Conservation (phyloP, 495 filamentous ascomycete species). For the Aspergillus olivimuriae region DNA sequence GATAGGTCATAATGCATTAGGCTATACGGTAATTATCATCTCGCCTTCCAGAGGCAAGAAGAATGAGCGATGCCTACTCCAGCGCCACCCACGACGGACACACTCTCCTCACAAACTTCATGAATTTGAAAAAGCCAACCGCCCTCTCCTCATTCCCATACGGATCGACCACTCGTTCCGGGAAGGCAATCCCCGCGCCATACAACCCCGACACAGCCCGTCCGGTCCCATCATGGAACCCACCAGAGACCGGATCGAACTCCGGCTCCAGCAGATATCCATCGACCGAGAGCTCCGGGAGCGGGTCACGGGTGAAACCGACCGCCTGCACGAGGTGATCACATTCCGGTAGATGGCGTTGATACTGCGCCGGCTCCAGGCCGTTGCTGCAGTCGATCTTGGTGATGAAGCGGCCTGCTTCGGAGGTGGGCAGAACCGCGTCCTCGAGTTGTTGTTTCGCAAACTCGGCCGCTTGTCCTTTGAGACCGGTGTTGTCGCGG, state of each 20-base stretch:
- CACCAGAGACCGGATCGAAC: slow-evolving; percentile 45
- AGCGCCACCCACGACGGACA: slow-evolving; percentile 35
- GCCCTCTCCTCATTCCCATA: slow-evolving; percentile 54
- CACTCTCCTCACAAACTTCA: slow-evolving; percentile 52
- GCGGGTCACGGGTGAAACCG: slow-evolving; percentile 43
- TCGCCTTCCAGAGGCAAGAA: not conserved
- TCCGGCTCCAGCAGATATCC: slow-evolving; percentile 27
- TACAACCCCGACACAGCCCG: slow-evolving; percentile 42
- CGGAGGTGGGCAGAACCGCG: slow-evolving; percentile 35
- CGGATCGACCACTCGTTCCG: slow-evolving; percentile 53
- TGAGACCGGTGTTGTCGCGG: slow-evolving; percentile 58
- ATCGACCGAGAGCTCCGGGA: slow-evolving; percentile 36
- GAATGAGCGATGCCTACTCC: no score
- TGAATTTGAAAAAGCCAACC: slow-evolving; percentile 59
- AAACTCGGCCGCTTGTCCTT: slow-evolving; percentile 54
- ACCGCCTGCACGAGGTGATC: slow-evolving; percentile 49
- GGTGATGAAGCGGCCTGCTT: slow-evolving; percentile 42
- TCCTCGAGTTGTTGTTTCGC: slow-evolving; percentile 51
- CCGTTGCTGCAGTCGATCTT: slow-evolving; percentile 44
- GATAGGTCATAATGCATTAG: not conserved
- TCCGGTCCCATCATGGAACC: slow-evolving; percentile 36
- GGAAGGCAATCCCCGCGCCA: slow-evolving; percentile 57
- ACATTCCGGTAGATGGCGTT: slow-evolving; percentile 40
- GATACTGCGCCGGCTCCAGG: slow-evolving; percentile 36
- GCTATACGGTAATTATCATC: not conserved